A percentile compares a stretch with the other conserved stretches of the same genome.
Evolutionary conservation across 2,329 filamentous ascomycete genomes (phyloP).

Genomic region (Calonectria hawksworthii): DNA sequence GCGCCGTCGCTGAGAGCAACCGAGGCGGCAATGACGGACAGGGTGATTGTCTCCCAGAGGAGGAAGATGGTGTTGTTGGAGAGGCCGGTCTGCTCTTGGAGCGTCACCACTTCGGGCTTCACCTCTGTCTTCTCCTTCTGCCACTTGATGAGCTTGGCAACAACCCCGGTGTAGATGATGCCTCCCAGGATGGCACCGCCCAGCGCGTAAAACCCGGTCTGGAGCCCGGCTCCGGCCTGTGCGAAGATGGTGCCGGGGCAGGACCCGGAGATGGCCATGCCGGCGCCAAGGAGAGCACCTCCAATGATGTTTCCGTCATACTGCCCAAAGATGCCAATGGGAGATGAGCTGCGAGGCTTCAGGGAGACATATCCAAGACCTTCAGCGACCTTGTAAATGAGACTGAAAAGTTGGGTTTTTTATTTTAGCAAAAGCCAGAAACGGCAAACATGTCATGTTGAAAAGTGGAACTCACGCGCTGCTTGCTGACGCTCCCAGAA

Average conservation of each 20-base stretch:
- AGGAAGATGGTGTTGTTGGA: constrained; percentile 54
- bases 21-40: constrained; percentile 56
- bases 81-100: constrained; percentile 58
- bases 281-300: constrained; percentile 72
- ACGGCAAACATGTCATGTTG: background rate
- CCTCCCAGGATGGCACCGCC: constrained; percentile 70
- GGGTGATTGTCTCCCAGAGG: constrained; percentile 58
- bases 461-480: constrained; percentile 66
- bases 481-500: constrained; percentile 72
- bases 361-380: constrained; percentile 58
- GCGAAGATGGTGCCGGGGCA: constrained; percentile 76
- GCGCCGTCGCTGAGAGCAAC: constrained; percentile 45
- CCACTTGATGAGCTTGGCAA: constrained; percentile 53
- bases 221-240: constrained; percentile 69
- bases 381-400: constrained; percentile 62
- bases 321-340: constrained; percentile 64
- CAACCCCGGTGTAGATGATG: constrained; percentile 62
- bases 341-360: constrained; percentile 64
- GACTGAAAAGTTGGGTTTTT: constrained; percentile 46
- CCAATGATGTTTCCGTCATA: constrained; percentile 78
- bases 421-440: background rate
- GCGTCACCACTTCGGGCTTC: constrained; percentile 48
- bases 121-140: constrained; percentile 43
- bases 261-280: constrained; percentile 75
- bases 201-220: constrained; percentile 65